Conservation (phyloP, 768 basidiomycete species). For the Hygrocybe coccinea region DNA sequence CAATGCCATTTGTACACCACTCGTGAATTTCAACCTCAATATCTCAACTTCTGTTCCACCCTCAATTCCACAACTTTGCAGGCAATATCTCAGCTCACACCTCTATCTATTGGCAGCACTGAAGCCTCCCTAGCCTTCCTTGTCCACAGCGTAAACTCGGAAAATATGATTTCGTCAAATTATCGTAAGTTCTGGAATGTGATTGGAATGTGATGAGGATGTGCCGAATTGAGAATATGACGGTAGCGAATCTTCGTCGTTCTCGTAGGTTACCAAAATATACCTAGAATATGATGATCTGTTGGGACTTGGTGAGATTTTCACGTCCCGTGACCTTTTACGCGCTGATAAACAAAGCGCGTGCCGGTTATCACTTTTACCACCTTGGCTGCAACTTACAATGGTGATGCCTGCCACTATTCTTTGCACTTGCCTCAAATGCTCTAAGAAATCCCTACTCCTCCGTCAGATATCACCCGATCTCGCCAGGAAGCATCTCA, state of each 20-base stretch:
- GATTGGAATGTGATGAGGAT: background rate
- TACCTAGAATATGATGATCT: background rate
- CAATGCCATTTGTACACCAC: no score
- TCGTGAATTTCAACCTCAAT: no score
- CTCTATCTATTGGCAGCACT: no score
- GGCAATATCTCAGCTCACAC: no score
- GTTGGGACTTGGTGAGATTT: background rate
- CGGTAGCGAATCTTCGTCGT: background rate
- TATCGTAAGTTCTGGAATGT: background rate
- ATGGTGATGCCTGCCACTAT: background rate
- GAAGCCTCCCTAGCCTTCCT: no score
- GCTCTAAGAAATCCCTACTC: background rate
- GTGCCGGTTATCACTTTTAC: background rate
- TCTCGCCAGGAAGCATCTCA: background rate
- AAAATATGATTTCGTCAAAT: background rate
- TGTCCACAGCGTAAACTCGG: background rate
- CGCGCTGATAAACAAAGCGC: background rate
- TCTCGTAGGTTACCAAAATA: background rate
- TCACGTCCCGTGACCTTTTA: background rate
- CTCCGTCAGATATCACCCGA: background rate
- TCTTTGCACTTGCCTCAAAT: background rate
- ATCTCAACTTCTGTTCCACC: no score
- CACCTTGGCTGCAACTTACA: background rate
- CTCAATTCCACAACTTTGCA: no score
- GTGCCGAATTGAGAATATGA: background rate